Conservation (phyloP, 345 rosid species). For the Citrus trifoliata region DNA sequence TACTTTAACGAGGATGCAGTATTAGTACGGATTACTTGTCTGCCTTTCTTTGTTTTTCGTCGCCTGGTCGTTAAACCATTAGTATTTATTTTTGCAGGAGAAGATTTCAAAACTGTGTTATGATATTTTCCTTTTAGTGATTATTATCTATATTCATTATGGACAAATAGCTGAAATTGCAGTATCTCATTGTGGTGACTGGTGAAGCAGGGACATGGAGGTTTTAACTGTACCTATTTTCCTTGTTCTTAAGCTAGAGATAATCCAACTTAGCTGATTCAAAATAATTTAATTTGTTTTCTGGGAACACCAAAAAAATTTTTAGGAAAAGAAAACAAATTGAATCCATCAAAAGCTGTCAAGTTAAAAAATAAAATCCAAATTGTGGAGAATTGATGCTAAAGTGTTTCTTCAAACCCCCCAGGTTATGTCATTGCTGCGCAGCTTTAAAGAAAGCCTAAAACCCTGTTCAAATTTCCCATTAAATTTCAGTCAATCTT, state of each 20-base stretch:
- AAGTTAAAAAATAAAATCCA: background rate
- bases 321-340: background rate
- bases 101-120: no score
- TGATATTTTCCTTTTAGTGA: no score
- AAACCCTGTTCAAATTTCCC: slow-evolving; percentile 53
- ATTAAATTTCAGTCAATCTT: slow-evolving; percentile 17
- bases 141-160: no score
- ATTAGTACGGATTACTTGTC: background rate
- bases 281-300: background rate
- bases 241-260: no score
- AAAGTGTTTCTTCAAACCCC: background rate
- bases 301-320: background rate
- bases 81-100: no score
- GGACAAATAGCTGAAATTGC: no score
- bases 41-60: background rate
- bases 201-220: no score
- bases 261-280: no score
- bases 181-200: no score
- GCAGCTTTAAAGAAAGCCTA: slow-evolving; percentile 60
- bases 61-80: background rate
- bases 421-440: slow-evolving; percentile 62
- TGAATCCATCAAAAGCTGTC: background rate
- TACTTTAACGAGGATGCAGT: background rate
- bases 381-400: background rate
- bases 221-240: no score